A percentile compares a stretch with the other conserved stretches of the same genome.
Evolutionary conservation across 768 basidiomycete species (phyloP).

Genomic region (Dentipellis fragilis): DNA sequence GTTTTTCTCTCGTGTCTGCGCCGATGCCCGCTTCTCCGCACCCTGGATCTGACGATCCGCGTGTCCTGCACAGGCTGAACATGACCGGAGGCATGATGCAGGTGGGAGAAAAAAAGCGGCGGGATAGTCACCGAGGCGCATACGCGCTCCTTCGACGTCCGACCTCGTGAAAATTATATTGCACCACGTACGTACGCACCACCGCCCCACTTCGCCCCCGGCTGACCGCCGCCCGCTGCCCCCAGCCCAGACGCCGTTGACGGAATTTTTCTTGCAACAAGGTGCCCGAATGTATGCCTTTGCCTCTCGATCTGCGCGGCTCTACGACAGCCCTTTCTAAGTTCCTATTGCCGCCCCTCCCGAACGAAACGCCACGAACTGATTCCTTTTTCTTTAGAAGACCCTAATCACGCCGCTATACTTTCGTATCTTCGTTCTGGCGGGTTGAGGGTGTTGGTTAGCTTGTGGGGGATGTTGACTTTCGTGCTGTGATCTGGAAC

Average conservation of each 20-base stretch:
- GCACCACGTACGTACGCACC: constrained; percentile 55
- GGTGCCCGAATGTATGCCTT: constrained; percentile 48
- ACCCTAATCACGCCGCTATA: constrained; percentile 5
- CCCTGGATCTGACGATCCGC: constrained; percentile 3
- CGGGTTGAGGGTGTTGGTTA: neutral
- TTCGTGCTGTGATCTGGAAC: no score
- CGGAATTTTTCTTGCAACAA: constrained; percentile 48
- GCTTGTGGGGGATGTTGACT: no score
- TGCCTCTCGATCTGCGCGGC: constrained; percentile 23
- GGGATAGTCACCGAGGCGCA: constrained; percentile 59
- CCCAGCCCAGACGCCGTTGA: constrained; percentile 40
- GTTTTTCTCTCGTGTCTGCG: constrained; percentile 17
- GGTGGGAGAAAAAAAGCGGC: constrained; percentile 43
- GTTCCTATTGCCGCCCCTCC: constrained; percentile 5
- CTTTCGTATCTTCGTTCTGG: neutral
- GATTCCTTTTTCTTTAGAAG: constrained; percentile 8
- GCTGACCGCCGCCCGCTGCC: constrained; percentile 5
- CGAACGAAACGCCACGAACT: neutral
- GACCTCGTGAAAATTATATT: constrained; percentile 61
- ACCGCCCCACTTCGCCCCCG: constrained; percentile 11
- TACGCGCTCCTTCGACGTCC: constrained; percentile 72
- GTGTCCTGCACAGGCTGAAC: constrained; percentile 41
- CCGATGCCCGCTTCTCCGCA: neutral
- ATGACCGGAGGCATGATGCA: constrained; percentile 26
- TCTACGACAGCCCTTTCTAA: constrained; percentile 13